Evolutionary conservation across 2,329 filamentous ascomycete species (phyloP).

Genomic region (Ophiostoma ips): DNA sequence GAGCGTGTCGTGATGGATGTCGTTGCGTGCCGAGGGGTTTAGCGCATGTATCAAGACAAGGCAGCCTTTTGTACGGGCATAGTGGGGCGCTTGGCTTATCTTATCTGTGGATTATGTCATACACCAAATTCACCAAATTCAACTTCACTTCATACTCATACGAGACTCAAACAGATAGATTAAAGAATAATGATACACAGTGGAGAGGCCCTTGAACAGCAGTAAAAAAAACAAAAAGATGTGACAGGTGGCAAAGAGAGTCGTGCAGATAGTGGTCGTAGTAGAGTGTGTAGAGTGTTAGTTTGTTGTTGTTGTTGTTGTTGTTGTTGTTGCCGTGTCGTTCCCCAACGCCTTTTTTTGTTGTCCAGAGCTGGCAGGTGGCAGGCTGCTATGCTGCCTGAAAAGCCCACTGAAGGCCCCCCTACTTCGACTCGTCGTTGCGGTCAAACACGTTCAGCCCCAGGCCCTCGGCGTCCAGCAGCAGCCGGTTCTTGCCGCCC

Average conservation of each 20-base stretch:
- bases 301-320: no score
- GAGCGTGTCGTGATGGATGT: background rate
- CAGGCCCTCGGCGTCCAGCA: constrained; percentile 80
- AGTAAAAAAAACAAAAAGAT: no score
- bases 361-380: no score
- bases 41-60: no score
- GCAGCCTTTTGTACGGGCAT: no score
- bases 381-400: no score
- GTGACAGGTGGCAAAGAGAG: background rate
- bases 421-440: constrained; percentile 29
- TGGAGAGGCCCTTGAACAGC: constrained; percentile 9
- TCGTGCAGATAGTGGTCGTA: no score
- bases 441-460: constrained; percentile 71
- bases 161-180: background rate
- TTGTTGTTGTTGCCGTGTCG: background rate
- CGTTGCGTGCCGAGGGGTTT: background rate
- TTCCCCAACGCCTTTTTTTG: background rate
- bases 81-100: no score
- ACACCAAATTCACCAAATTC: no score
- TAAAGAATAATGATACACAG: constrained; percentile 10
- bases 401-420: constrained; percentile 12
- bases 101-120: no score
- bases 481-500: constrained; percentile 81
- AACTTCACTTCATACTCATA: no score
- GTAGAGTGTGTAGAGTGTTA: no score